Conservation (phyloP, 2,329 filamentous ascomycete genomes). For the Penicillium sp. region DNA sequence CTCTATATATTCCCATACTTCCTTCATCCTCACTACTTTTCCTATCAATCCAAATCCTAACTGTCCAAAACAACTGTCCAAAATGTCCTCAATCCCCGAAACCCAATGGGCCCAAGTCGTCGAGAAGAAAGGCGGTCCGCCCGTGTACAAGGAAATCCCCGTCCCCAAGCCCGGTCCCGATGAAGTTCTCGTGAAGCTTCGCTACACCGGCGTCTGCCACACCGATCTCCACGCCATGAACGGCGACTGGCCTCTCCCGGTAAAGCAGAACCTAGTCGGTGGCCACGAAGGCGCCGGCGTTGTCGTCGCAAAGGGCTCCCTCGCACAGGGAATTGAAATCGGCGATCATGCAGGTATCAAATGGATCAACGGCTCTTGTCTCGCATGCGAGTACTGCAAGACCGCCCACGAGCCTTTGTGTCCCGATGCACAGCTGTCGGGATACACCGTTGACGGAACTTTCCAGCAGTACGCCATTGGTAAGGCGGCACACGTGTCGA, state of each 20-base stretch:
- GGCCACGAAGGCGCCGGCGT: slow-evolving; percentile 77
- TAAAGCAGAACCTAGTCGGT: slow-evolving; percentile 81
- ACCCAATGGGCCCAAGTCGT: slow-evolving; percentile 92
- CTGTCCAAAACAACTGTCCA: no score
- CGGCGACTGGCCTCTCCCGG: slow-evolving; percentile 83
- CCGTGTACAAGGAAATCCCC: slow-evolving; percentile 60
- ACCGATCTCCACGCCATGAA: slow-evolving; percentile 80
- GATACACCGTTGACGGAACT: slow-evolving; percentile 87
- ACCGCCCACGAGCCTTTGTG: slow-evolving; percentile 81
- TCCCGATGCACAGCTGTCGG: slow-evolving; percentile 69
- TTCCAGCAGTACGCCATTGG: slow-evolving; percentile 92
- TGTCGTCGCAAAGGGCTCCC: slow-evolving; percentile 73
- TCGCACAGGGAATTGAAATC: slow-evolving; percentile 74
- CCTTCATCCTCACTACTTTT: no score
- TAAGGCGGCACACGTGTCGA: slow-evolving; percentile 80
- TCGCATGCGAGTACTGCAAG: slow-evolving; percentile 80
- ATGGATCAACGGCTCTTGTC: slow-evolving; percentile 87
- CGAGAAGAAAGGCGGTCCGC: slow-evolving; percentile 73
- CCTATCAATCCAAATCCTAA: no score
- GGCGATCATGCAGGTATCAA: slow-evolving; percentile 87
- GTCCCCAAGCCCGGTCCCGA: slow-evolving; percentile 78
- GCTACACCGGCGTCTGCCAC: slow-evolving; percentile 87
- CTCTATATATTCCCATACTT: no score
- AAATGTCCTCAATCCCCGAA: slow-evolving; percentile 59
- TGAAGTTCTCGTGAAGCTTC: slow-evolving; percentile 88